Conservation (phyloP, 441 rosid genomes). For the Erysimum cheiri region DNA sequence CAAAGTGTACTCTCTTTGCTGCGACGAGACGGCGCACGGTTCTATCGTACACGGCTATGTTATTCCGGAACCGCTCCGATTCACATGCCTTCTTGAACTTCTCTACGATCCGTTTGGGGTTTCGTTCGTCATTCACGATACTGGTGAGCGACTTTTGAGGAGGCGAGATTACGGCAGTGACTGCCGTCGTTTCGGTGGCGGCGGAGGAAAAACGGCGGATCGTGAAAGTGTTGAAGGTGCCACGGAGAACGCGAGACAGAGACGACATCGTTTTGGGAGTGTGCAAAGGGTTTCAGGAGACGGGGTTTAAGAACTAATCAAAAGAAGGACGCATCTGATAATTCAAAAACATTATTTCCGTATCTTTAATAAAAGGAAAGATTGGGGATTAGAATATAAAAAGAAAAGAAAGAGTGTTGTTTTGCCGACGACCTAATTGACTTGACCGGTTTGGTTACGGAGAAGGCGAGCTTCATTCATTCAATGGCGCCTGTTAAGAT, state of each 20-base stretch:
- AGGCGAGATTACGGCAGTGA: conserved; percentile 20
- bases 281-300: conserved; percentile 7
- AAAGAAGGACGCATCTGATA: background rate
- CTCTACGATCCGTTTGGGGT: conserved; percentile 56
- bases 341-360: background rate
- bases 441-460: conserved; percentile 27
- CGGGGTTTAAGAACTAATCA: conserved; percentile 6
- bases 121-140: conserved; percentile 53
- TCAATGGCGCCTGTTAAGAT: conserved; percentile 64
- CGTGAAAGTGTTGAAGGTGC: conserved; percentile 42
- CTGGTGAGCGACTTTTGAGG: conserved; percentile 28
- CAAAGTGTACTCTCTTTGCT: conserved; percentile 46
- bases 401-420: background rate
- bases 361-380: background rate
- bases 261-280: conserved; percentile 47
- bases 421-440: conserved; percentile 27
- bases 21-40: conserved; percentile 61
- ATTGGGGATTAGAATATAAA: background rate
- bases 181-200: conserved; percentile 14
- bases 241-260: conserved; percentile 48
- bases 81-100: conserved; percentile 62
- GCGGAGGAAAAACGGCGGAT: conserved; percentile 41
- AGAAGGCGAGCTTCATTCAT: conserved; percentile 38
- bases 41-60: conserved; percentile 49
- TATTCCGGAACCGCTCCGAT: conserved; percentile 51